Conservation (phyloP, 2,329 filamentous ascomycete species). For the Fusarium illudens region DNA sequence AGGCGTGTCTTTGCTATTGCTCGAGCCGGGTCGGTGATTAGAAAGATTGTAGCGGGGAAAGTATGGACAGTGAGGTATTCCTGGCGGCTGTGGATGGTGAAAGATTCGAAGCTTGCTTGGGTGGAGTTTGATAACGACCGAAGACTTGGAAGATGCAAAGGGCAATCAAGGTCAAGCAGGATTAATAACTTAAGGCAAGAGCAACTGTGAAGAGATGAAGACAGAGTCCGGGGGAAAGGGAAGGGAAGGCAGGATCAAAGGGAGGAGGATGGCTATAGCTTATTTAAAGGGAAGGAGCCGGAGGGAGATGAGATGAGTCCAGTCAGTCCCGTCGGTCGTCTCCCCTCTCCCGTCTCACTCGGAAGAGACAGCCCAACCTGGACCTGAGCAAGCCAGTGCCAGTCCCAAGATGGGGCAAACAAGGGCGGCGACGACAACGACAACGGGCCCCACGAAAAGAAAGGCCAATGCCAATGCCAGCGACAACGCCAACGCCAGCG, state of each 20-base stretch:
- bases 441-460: conserved; percentile 15
- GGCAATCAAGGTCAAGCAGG: background rate
- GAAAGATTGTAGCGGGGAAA: background rate
- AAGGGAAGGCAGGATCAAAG: conserved; percentile 19
- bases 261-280: conserved; percentile 23
- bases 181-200: conserved; percentile 3
- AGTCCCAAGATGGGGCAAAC: conserved; percentile 28
- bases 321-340: background rate
- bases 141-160: conserved; percentile 1
- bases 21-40: conserved; percentile 4
- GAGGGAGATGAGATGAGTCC: conserved; percentile 27
- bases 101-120: background rate
- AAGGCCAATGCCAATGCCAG: conserved; percentile 12
- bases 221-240: conserved; percentile 23
- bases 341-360: conserved; percentile 21
- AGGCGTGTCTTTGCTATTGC: background rate
- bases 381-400: conserved; percentile 1
- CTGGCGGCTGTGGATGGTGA: background rate
- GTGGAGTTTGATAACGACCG: conserved; percentile 16
- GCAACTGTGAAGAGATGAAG: conserved; percentile 4
- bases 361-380: conserved; percentile 18
- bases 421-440: conserved; percentile 22
- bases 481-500: conserved; percentile 18
- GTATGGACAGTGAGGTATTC: background rate
- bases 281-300: conserved; percentile 33